Conservation (phyloP, 1,284 basidiomycete species). For the Boletus subluridellus region DNA sequence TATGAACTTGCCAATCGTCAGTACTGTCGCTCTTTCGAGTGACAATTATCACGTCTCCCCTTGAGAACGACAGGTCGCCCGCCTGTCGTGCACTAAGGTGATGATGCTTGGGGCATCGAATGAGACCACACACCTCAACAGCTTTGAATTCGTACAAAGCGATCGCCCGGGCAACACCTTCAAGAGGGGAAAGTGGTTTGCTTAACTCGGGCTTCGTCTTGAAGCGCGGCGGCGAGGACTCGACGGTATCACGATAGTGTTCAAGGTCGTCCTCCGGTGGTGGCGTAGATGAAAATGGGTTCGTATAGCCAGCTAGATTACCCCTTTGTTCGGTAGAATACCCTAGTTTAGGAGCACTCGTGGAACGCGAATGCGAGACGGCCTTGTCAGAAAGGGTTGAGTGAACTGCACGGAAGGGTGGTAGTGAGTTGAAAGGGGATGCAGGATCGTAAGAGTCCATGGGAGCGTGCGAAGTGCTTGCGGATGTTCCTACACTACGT, state of each 20-base stretch:
- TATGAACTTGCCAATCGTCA: constrained; percentile 66
- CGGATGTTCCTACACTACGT: constrained; percentile 17
- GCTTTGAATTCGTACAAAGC: constrained; percentile 77
- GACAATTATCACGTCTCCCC: constrained; percentile 78
- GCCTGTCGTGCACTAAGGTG: constrained; percentile 37
- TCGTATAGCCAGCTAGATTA: constrained; percentile 11
- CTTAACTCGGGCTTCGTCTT: constrained; percentile 50
- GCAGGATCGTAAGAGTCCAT: constrained; percentile 28
- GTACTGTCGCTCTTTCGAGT: constrained; percentile 71
- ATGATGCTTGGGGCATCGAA: constrained; percentile 1
- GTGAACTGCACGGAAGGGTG: constrained; percentile 27
- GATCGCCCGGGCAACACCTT: constrained; percentile 71
- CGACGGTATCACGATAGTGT: constrained; percentile 3
- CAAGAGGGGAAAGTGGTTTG: constrained; percentile 46
- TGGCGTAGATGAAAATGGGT: constrained; percentile 31
- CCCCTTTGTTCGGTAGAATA: constrained; percentile 6
- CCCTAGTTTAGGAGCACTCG: constrained; percentile 30
- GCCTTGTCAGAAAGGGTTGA: constrained; percentile 28
- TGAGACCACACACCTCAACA: constrained; percentile 49
- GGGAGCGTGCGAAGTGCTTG: constrained; percentile 12
- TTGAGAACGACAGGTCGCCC: constrained; percentile 82
- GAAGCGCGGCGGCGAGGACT: constrained; percentile 34
- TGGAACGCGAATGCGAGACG: constrained; percentile 38
- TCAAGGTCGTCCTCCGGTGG: constrained; percentile 19
- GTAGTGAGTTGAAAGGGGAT: constrained; percentile 37